These are phyloP conservation scores for Encephalitozoon romaleae DNA, from an alignment of 371 early-diverging fungal species.

Conservation along the genomic window DNA sequence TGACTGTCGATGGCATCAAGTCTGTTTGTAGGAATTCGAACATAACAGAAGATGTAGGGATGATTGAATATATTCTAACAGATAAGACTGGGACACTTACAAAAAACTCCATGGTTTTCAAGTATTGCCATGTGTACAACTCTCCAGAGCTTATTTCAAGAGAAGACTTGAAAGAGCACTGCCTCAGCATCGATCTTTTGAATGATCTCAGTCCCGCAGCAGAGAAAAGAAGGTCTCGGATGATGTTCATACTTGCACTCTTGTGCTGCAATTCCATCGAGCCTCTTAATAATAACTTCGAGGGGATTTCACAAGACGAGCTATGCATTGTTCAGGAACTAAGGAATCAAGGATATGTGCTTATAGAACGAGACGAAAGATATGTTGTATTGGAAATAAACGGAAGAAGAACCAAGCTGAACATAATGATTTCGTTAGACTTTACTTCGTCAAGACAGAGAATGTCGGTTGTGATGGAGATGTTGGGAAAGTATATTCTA, in stretches of 20 bases:
- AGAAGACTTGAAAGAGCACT: neutral
- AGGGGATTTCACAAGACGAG: slow-evolving; percentile 61
- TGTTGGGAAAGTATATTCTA: slow-evolving; percentile 39
- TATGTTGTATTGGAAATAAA: slow-evolving; percentile 28
- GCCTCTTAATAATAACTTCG: slow-evolving; percentile 50
- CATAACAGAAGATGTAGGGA: slow-evolving; percentile 83
- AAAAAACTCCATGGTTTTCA: slow-evolving; percentile 86
- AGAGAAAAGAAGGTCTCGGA: neutral
- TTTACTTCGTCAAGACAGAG: slow-evolving; percentile 58
- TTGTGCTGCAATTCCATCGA: slow-evolving; percentile 58
- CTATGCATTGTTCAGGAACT: slow-evolving; percentile 54
- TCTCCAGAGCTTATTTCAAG: neutral
- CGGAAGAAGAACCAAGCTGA: slow-evolving; percentile 1
- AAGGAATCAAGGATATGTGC: neutral
- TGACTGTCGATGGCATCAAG: slow-evolving; percentile 66
- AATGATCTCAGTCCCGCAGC: slow-evolving; percentile 63
- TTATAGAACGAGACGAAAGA: slow-evolving; percentile 11
- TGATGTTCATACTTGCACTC: slow-evolving; percentile 46
- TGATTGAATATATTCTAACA: slow-evolving; percentile 81
- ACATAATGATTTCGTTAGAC: slow-evolving; percentile 37
- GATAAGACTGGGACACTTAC: slow-evolving; percentile 97
- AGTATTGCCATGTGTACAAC: slow-evolving; percentile 53
- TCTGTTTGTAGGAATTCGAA: slow-evolving; percentile 75
- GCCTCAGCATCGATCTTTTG: neutral
- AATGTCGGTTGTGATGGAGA: slow-evolving; percentile 52